Base-by-base conservation (phyloP, 177 flowering plant genomes). In the Telopea speciosissima region DNA sequence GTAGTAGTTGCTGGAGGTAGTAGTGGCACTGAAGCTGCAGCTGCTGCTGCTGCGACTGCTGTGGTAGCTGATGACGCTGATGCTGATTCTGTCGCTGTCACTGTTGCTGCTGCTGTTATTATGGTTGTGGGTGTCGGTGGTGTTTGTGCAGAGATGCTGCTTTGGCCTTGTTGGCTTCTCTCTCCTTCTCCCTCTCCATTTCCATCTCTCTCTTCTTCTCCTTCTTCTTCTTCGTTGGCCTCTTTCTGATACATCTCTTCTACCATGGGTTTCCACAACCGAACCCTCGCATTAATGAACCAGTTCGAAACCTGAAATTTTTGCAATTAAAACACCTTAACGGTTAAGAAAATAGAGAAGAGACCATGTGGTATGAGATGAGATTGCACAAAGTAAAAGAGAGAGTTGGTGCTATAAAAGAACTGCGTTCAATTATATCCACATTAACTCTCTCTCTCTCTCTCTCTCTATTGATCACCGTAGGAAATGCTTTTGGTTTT, bases 191-290 rank as follows among this genome's bases (percentile, higher is more conserved):
- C n/a, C n/a, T n/a, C n/a, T n/a, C n/a, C 65, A 8, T 40, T 70
- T 21, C 66, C 70, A 13, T 71, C 77, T 5, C 28, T 71, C 36
- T 74, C 83, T n/a, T 76, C 77, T 52, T 63, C 76, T 65, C 74
- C 74, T 36, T 80, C 81, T 64, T 76, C 76, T 65, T 77, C 74
- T 36, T 80, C 81, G 60, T 76, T 88, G 73, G 80, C 62, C 56
- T 94, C 98, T 73, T 87, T 87, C 68, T 87, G 87, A 78, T 94
- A 94, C 93, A 94, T 94, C 58, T 94, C 97, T 75, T 94, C 98
- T 26, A 94, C 96, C 98, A 94, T 92, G 66, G 98, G 98, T 81
- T 94, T 94, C 98, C 98, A 94, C 84, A 94, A 78, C 76, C 98
- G 84, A 64, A 93, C 98, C 82, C 98, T 88, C 8, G 98, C 98